Evolutionary conservation across 2,329 filamentous ascomycete species (phyloP).

Genomic region (Tolypocladium paradoxum): DNA sequence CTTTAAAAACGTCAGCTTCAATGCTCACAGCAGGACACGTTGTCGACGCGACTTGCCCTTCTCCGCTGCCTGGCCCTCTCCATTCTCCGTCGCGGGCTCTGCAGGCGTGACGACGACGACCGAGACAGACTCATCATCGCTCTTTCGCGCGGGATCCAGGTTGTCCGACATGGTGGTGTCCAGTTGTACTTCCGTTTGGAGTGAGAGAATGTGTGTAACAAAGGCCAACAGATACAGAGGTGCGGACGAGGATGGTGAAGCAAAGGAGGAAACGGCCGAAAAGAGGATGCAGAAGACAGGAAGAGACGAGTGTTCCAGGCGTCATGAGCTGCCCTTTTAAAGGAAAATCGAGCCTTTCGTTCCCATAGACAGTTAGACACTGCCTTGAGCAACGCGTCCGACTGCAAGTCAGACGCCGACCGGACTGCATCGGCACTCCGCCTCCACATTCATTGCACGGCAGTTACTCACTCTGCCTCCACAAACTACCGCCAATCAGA

Average conservation of each 20-base stretch:
- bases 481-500: background rate
- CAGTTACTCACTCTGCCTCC: background rate
- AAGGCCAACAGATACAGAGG: background rate
- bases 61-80: background rate
- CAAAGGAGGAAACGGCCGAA: background rate
- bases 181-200: background rate
- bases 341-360: background rate
- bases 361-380: too few species aligned
- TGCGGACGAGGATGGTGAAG: background rate
- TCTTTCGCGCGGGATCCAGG: background rate
- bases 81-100: background rate
- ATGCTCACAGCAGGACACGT: background rate
- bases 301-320: background rate
- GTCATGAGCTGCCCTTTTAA: background rate
- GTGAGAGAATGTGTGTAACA: too few species aligned
- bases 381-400: background rate
- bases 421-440: background rate
- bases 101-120: conserved; percentile 2
- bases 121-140: conserved; percentile 2
- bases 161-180: background rate
- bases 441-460: background rate
- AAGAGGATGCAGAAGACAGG: background rate
- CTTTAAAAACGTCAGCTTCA: background rate
- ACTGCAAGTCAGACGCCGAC: background rate
- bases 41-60: background rate